Conservation (phyloP, 1,139 yeast species). For the Geotrichum bryndzae region DNA sequence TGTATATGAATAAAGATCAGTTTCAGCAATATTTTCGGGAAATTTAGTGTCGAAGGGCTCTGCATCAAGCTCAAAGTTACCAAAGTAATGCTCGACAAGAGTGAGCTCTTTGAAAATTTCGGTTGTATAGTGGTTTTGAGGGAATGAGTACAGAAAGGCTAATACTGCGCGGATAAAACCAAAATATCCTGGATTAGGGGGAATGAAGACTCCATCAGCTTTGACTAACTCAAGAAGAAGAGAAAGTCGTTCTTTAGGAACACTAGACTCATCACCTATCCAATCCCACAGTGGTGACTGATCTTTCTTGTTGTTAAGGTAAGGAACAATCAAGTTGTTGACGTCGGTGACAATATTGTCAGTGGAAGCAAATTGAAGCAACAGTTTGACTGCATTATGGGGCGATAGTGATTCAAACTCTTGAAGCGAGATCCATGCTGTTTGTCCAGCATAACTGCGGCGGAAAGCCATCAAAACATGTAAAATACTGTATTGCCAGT, state of each 20-base stretch:
- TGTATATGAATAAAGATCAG: constrained; percentile 10
- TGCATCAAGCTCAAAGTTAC: constrained; percentile 13
- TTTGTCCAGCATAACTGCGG: constrained; percentile 7
- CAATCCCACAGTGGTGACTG: constrained; percentile 21
- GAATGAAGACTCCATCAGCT: constrained; percentile 10
- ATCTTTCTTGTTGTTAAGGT: constrained; percentile 20
- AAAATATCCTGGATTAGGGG: constrained; percentile 9
- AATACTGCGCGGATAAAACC: constrained; percentile 6
- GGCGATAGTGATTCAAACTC: constrained; percentile 21
- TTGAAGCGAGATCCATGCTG: constrained; percentile 18
- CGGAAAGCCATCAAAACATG: constrained; percentile 24
- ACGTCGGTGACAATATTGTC: constrained; percentile 24
- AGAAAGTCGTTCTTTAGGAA: constrained; percentile 9
- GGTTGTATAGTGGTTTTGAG: constrained; percentile 2
- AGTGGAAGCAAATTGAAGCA: constrained; percentile 21
- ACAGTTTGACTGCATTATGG: constrained; percentile 16
- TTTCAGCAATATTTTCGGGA: constrained; percentile 10
- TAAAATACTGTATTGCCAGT: constrained; percentile 26
- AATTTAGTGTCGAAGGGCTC: constrained; percentile 15
- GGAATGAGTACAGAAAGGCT: constrained; percentile 13
- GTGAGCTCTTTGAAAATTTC: constrained; percentile 15
- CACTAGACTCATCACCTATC: constrained; percentile 15
- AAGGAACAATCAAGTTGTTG: constrained; percentile 24
- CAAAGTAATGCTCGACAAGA: constrained; percentile 12
- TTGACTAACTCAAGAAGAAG: constrained; percentile 8